Conservation (phyloP, 306 rosid genomes). For the Ammopiptanthus mongolicus region DNA sequence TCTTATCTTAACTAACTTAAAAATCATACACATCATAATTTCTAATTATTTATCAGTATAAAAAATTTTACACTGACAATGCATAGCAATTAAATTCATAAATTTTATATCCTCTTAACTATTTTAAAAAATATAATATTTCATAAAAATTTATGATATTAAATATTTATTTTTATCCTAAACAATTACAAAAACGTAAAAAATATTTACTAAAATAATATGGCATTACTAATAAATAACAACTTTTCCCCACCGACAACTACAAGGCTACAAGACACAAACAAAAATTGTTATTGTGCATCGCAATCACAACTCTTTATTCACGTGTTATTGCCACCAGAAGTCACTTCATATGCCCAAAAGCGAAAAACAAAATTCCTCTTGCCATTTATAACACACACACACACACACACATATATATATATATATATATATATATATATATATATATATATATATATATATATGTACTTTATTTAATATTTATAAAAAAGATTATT, state of each 20-base stretch:
- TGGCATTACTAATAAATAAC: neutral
- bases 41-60: no score
- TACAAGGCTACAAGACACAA: neutral
- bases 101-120: no score
- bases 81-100: no score
- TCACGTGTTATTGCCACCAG: constrained; percentile 5
- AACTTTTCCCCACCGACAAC: neutral
- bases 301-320: neutral
- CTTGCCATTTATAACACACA: neutral
- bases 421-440: no score
- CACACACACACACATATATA: no score
- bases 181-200: neutral
- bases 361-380: neutral
- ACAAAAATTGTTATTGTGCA: neutral
- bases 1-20: no score
- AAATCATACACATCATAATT: no score
- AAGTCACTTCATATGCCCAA: neutral
- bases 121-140: no score
- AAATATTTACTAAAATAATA: neutral
- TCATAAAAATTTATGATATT: neutral
- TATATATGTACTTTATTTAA: no score
- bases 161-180: neutral
- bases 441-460: no score
- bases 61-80: no score
- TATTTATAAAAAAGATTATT: no score